phyloP scores from a whole-genome alignment of 352 stramenopile species.

The Phytopythium helicoides region DNA sequence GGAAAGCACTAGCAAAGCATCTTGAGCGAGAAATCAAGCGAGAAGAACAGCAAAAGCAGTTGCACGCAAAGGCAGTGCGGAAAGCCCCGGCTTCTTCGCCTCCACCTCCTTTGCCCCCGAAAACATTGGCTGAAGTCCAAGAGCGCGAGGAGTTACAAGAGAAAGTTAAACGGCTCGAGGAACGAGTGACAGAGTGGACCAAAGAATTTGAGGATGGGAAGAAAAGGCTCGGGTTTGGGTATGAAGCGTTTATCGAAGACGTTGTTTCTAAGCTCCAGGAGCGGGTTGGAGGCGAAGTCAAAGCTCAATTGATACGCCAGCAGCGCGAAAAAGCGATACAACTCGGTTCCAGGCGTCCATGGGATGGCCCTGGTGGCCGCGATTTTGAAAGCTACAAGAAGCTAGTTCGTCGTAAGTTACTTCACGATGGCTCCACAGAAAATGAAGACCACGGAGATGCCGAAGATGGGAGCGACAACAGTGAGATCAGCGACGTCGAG shows the following conservation, averaged over 20 bases:
- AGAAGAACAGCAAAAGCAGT: conserved; percentile 19
- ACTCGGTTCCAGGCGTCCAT: conserved; percentile 55
- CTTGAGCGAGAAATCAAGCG: conserved; percentile 17
- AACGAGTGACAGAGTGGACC: conserved; percentile 37
- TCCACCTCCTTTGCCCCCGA: background rate
- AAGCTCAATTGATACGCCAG: conserved; percentile 50
- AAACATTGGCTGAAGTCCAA: conserved; percentile 37
- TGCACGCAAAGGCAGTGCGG: conserved; percentile 11
- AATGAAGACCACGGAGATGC: conserved; percentile 14
- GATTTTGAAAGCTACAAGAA: conserved; percentile 66
- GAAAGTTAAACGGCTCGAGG: conserved; percentile 27
- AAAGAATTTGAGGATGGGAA: conserved; percentile 46
- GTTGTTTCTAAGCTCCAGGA: conserved; percentile 55
- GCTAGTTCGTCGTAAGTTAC: conserved; percentile 37
- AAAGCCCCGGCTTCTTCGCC: conserved; percentile 1
- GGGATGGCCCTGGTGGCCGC: conserved; percentile 54
- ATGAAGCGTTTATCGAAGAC: conserved; percentile 55
- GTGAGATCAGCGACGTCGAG: conserved; percentile 70
- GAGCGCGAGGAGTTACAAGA: conserved; percentile 32
- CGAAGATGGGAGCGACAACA: conserved; percentile 44
- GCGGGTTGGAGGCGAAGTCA: conserved; percentile 45
- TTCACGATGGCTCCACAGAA: conserved; percentile 25
- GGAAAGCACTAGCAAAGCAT: conserved; percentile 15
- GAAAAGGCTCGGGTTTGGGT: conserved; percentile 41
- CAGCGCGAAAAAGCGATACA: conserved; percentile 62